Conservation (phyloP, 441 rosid genomes). For the Pelargonium australe region DNA sequence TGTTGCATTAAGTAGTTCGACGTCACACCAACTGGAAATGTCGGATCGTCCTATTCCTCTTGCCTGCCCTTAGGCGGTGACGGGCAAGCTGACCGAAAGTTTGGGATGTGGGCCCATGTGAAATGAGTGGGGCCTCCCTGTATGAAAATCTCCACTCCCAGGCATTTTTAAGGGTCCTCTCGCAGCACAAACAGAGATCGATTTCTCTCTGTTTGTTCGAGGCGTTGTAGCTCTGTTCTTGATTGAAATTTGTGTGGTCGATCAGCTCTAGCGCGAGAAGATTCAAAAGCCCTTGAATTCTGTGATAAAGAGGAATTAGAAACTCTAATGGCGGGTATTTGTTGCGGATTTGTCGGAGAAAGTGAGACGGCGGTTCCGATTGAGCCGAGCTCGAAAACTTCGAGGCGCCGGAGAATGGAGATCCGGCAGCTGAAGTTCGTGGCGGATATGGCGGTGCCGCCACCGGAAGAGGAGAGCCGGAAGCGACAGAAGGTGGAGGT, state of each 20-base stretch:
- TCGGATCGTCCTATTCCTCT: background rate
- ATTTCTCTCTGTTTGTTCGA: background rate
- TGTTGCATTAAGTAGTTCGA: background rate
- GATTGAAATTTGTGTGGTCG: too few species aligned
- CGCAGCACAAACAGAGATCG: background rate
- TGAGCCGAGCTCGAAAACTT: background rate
- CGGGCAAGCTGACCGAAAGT: background rate
- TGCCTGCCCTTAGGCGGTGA: background rate
- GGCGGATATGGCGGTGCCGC: conserved; percentile 32
- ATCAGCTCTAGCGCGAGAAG: too few species aligned
- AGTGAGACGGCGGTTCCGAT: background rate
- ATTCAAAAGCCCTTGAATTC: background rate
- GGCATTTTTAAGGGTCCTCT: background rate
- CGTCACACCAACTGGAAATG: background rate
- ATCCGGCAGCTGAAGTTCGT: conserved; percentile 45
- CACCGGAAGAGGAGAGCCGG: conserved; percentile 30
- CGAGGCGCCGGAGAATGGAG: conserved; percentile 38
- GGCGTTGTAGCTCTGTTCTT: background rate
- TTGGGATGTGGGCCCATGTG: background rate
- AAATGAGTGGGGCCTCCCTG: too few species aligned
- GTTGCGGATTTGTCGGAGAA: background rate
- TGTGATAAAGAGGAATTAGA: background rate
- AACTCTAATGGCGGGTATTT: background rate
- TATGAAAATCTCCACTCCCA: background rate
- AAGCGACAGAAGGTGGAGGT: conserved; percentile 43